phyloP scores from a whole-genome alignment of 805 yeast species.

The Candida orba region DNA sequence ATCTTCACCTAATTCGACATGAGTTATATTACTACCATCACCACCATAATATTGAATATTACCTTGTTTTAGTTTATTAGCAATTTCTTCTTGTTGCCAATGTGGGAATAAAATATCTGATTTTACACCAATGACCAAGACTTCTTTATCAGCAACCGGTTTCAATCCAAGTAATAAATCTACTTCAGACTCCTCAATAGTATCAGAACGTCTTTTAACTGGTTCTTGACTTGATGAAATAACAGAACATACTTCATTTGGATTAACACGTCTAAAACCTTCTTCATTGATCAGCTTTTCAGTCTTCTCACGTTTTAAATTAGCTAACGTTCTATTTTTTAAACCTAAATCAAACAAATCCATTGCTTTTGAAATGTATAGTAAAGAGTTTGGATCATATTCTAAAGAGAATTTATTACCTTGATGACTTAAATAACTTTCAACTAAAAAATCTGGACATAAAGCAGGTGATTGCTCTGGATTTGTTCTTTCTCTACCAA shows the following conservation, averaged over 20 bases:
- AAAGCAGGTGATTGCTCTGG: conserved; percentile 74
- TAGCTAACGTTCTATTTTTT: conserved; percentile 38
- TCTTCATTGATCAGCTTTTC: conserved; percentile 25
- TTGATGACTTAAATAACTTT: conserved; percentile 88
- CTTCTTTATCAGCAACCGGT: conserved; percentile 53
- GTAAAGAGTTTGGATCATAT: conserved; percentile 83
- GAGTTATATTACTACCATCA: conserved; percentile 37
- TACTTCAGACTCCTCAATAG: conserved; percentile 46
- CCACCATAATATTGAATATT: conserved; percentile 26
- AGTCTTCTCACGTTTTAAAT: conserved; percentile 33
- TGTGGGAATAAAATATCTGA: conserved; percentile 88
- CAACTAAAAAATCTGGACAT: conserved; percentile 89
- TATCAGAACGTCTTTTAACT: conserved; percentile 40
- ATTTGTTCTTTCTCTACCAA: conserved; percentile 83
- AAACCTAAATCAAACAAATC: conserved; percentile 79
- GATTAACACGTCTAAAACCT: conserved; percentile 11
- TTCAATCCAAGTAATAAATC: conserved; percentile 65
- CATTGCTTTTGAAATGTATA: conserved; percentile 90
- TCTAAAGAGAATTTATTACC: conserved; percentile 91
- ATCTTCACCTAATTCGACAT: conserved; percentile 70
- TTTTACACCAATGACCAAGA: conserved; percentile 85
- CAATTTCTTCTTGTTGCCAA: conserved; percentile 88
- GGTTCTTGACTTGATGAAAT: conserved; percentile 47
- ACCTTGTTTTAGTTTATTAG: conserved; percentile 42
- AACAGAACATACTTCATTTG: conserved; percentile 29